Evolutionary conservation across 352 stramenopile genomes (phyloP).

Genomic region (Globisporangium splendens): DNA sequence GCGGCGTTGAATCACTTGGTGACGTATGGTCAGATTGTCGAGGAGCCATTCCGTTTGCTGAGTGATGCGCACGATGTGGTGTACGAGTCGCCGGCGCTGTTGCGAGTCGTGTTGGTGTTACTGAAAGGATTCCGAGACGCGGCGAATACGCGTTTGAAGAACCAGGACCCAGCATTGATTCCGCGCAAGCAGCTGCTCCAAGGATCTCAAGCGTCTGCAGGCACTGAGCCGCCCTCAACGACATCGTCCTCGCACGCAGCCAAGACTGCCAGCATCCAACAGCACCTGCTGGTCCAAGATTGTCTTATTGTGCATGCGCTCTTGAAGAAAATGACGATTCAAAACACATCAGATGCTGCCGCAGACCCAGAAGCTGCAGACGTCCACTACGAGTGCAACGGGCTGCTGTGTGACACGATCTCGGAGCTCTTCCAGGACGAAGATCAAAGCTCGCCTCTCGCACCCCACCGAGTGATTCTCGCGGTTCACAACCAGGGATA

Average conservation of each 20-base stretch:
- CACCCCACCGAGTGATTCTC: constrained; percentile 30
- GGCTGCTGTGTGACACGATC: constrained; percentile 24
- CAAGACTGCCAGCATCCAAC: constrained; percentile 32
- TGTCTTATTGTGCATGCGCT: constrained; percentile 51
- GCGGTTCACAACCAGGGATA: constrained; percentile 54
- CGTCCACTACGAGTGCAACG: constrained; percentile 6
- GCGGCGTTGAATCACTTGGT: constrained; percentile 22
- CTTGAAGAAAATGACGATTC: constrained; percentile 16
- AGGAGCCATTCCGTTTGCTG: constrained; percentile 54
- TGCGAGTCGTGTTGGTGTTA: constrained; percentile 37
- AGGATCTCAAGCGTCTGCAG: background rate
- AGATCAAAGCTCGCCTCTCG: constrained; percentile 3
- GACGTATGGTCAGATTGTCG: constrained; percentile 42
- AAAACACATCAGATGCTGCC: background rate
- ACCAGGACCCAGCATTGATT: constrained; percentile 31
- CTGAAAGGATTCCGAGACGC: constrained; percentile 37
- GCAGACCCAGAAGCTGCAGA: constrained; percentile 10
- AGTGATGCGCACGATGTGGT: constrained; percentile 35
- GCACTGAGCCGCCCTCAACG: background rate
- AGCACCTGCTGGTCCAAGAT: constrained; percentile 53
- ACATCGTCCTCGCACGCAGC: constrained; percentile 5
- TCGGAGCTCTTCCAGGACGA: constrained; percentile 38
- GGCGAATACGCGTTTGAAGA: constrained; percentile 37
- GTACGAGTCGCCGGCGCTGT: constrained; percentile 31
- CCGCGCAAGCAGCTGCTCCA: constrained; percentile 16